Evolutionary conservation across 768 basidiomycete genomes (phyloP), one percentile per base, ranked within the genome.

Genomic region (Suillus occidentalis): DNA sequence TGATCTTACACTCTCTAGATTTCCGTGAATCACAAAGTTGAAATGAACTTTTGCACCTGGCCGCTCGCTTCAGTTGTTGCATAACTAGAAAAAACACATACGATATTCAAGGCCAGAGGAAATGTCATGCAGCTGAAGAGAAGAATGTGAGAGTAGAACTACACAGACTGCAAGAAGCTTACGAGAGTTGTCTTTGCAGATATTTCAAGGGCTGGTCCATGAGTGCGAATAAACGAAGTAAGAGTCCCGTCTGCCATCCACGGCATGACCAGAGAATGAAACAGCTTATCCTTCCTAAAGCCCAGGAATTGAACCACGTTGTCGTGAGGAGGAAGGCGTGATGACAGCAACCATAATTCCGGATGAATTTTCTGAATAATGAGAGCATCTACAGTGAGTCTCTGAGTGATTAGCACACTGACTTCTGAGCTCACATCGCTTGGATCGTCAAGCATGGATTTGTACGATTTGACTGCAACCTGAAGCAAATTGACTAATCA

Each of bases 61-160:
- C 16, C 4, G 22, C 37, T 58, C 20, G 37, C 8, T 39, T 58
- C 22, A 58, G 37, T 25, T 25, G 4, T 58, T 25, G 22, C 4
- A 58, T 25, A 12, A 25, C 14, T 39, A 25, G 6, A 58, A 39
- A 25, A 14, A 39, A 8, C 18, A 25, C 56, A 4, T 39, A 58
- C 56, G 56, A 16, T 58, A 22, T 58, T 58, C 37, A 16, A 58
- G 56, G 16, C 56, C 56, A 22, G 56, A 58, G 56, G 56, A n/a
- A 39, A 58, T 58, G 37, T 58, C 56, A 2, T 40, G 16, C 56
- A 25, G 16, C 56, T 58, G 37, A 58, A 18, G 9, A 39, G 18
- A 5, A 25, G 9, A 8, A 2, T 25, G 5, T 58, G 4, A 58
- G 37, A 58, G 22, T 58, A 58, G 2, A 18, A 58, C 9, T 4